Base-by-base conservation (phyloP, 108 stramenopile species). In the Fragilaria crotonensis region DNA sequence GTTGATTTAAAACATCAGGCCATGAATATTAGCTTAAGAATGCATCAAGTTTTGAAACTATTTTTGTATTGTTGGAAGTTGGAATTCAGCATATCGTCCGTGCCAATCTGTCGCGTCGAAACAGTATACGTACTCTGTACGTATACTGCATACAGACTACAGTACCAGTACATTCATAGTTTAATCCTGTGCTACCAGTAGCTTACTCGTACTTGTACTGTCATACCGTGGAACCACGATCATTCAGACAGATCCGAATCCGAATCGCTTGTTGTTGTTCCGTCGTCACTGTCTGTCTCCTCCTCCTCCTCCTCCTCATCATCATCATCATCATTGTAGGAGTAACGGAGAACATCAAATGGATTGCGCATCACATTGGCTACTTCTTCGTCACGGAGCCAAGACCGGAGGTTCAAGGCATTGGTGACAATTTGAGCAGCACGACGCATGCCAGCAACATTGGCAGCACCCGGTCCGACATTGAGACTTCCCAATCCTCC, bases 361-460 rank as follows among this genome's bases (percentile, higher is more conserved):
- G 45, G 59, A 71, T 79, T 79, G 4, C 22, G 21, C 30, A 72
- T 46, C 19, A 67, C 63, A 33, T 45, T 52, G 19, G 55, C 50
- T n/a, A n/a, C n/a, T 1, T 54, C 59, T 25, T 55, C 18, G 17
- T 74, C 54, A n/a, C 77, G 64, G 9, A 81, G 63, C 80, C 80
- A 81, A 11, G 47, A 47, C 23, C 68, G 72, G 27, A 72, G 64
- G 20, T 70, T 71, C 52, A 85, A 27, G 4, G 70, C 31, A 50
- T 74, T 72, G 2, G 84, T 66, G 30, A 79, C 75, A 21, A 78
- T 61, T 3, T 71, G 54, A 25, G 86, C 80, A 53, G 73, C 80
- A 25, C 86, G 66, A 23, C 78, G 59, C 33, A 79, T 78, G 23
- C 86, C 86, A 81, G 81, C 83, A 4, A 84, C 50, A 70, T 88